These are phyloP conservation scores for Blastosporella zonata DNA, from an alignment of 1,284 basidiomycete genomes.

Conservation along the genomic window DNA sequence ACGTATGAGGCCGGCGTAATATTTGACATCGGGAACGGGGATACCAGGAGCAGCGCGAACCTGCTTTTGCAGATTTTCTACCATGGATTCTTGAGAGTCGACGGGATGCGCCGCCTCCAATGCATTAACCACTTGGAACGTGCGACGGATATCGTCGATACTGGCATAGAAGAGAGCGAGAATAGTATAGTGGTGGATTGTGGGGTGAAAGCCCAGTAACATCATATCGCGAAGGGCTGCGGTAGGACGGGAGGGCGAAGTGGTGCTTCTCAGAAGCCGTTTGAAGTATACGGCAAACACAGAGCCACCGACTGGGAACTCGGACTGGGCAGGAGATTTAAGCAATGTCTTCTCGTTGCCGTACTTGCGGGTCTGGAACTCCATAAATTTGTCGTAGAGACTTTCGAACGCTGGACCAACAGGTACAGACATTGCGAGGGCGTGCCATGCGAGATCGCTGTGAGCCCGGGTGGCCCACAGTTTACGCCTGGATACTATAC, in stretches of 20 bases:
- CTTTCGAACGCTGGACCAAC: slow-evolving; percentile 17
- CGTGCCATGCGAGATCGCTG: slow-evolving; percentile 34
- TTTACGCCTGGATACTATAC: slow-evolving; percentile 17
- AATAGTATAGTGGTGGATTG: slow-evolving; percentile 38
- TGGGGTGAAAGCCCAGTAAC: slow-evolving; percentile 30
- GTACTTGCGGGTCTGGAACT: slow-evolving; percentile 5
- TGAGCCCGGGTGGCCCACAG: slow-evolving; percentile 30
- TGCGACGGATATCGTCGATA: slow-evolving; percentile 24
- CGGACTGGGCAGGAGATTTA: slow-evolving; percentile 13
- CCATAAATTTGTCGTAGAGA: slow-evolving; percentile 30
- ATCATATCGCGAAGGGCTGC: slow-evolving; percentile 37
- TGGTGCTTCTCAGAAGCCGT: slow-evolving; percentile 24
- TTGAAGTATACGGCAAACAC: slow-evolving; percentile 39
- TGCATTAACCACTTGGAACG: slow-evolving; percentile 30
- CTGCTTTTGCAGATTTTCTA: neutral
- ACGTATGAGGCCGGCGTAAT: slow-evolving; percentile 32
- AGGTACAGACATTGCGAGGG: slow-evolving; percentile 24
- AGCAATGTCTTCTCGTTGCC: neutral
- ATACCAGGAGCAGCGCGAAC: neutral
- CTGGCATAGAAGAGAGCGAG: slow-evolving; percentile 35
- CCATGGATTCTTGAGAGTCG: slow-evolving; percentile 5
- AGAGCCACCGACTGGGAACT: slow-evolving; percentile 20
- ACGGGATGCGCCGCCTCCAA: slow-evolving; percentile 25
- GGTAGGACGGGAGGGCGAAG: slow-evolving; percentile 25
- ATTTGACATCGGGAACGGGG: slow-evolving; percentile 29